Percentiles rank a stretch among this genome's conserved stretches.
These are phyloP conservation scores for Tephrocybe sp. DNA, from an alignment of 768 basidiomycete genomes.

Conservation along the genomic window DNA sequence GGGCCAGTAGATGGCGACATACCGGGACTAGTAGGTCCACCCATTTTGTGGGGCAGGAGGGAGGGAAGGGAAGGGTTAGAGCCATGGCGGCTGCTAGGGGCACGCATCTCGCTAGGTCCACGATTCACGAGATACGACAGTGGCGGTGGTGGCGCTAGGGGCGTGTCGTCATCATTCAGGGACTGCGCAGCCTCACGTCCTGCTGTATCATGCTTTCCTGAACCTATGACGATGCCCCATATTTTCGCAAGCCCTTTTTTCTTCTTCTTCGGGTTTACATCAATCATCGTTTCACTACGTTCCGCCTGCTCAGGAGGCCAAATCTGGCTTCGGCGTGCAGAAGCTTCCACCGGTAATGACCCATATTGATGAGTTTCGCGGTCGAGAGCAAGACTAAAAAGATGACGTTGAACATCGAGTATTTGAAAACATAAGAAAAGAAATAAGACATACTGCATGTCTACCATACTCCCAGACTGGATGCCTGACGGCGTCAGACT, in stretches of 20 bases:
- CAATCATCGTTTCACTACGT: constrained; percentile 33
- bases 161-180: constrained; percentile 63
- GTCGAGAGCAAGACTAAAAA: constrained; percentile 71
- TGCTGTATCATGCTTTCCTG: constrained; percentile 37
- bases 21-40: constrained; percentile 50
- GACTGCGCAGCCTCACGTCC: constrained; percentile 36
- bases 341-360: constrained; percentile 34
- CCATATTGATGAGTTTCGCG: constrained; percentile 45
- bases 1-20: constrained; percentile 76
- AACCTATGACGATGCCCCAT: constrained; percentile 75
- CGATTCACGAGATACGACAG: constrained; percentile 82
- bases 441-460: constrained; percentile 77
- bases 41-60: constrained; percentile 53
- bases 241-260: constrained; percentile 77
- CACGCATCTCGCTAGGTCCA: constrained; percentile 45
- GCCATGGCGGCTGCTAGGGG: constrained; percentile 49
- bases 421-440: constrained; percentile 4
- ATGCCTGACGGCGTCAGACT: constrained; percentile 80
- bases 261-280: constrained; percentile 71
- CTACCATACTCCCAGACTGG: constrained; percentile 80
- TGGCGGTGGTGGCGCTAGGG: constrained; percentile 88
- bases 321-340: constrained; percentile 50
- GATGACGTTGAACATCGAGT: constrained; percentile 8
- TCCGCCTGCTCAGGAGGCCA: constrained; percentile 37
- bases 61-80: constrained; percentile 73